phyloP scores from a whole-genome alignment of 805 yeast species.

The Ogataea methanolica region DNA sequence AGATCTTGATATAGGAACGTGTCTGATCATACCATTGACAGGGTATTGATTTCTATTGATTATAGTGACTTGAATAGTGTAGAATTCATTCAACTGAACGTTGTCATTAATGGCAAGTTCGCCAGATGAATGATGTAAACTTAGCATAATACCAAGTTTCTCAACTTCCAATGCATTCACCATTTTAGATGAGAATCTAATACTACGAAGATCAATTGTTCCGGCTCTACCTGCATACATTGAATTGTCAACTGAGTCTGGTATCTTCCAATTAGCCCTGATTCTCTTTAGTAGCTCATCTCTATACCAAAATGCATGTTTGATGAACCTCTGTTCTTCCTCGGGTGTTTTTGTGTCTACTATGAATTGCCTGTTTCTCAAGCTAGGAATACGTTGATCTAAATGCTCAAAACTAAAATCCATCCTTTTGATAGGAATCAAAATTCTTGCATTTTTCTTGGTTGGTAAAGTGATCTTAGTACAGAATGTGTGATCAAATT shows the following conservation, averaged over 20 bases:
- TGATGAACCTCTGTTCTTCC: slow-evolving; percentile 52
- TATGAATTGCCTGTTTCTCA: slow-evolving; percentile 66
- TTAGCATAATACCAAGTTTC: slow-evolving; percentile 39
- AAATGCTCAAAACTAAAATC: slow-evolving; percentile 38
- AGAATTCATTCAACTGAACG: slow-evolving; percentile 44
- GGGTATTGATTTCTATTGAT: slow-evolving; percentile 40
- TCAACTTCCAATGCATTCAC: slow-evolving; percentile 48
- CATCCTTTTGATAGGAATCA: slow-evolving; percentile 66
- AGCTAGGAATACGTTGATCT: slow-evolving; percentile 60
- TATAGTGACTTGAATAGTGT: slow-evolving; percentile 45
- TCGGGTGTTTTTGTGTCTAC: slow-evolving; percentile 48
- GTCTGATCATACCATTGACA: slow-evolving; percentile 55
- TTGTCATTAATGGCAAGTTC: slow-evolving; percentile 20
- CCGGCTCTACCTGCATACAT: slow-evolving; percentile 42
- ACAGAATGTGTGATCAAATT: slow-evolving; percentile 13
- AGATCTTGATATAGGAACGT: slow-evolving; percentile 42
- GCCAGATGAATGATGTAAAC: slow-evolving; percentile 17
- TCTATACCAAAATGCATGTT: slow-evolving; percentile 78
- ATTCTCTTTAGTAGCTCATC: slow-evolving; percentile 56
- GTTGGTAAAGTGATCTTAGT: slow-evolving; percentile 17
- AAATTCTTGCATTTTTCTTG: slow-evolving; percentile 42
- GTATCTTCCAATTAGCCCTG: slow-evolving; percentile 60
- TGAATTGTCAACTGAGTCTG: slow-evolving; percentile 23
- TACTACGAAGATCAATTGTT: slow-evolving; percentile 57
- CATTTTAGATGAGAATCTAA: slow-evolving; percentile 61